Conservation (phyloP, 2,329 filamentous ascomycete species). For the Ophiostoma australiae region DNA sequence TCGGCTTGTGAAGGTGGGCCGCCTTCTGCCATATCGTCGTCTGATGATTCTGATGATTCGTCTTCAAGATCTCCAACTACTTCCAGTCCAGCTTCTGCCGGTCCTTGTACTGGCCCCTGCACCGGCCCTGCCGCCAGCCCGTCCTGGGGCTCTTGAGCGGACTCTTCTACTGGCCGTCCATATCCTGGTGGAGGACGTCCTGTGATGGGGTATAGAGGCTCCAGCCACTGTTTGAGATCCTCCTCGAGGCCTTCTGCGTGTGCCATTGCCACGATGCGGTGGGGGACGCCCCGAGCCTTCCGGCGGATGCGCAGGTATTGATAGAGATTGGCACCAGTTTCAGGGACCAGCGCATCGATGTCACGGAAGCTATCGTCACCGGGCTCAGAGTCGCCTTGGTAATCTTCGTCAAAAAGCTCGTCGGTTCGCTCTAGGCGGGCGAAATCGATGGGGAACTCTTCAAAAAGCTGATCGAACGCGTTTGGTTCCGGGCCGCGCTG, state of each 20-base stretch:
- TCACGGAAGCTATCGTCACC: not conserved
- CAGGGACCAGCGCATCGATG: not conserved
- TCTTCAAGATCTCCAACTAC: not conserved
- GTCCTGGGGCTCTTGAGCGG: not conserved
- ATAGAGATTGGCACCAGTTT: constrained; percentile 32
- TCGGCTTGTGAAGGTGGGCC: not conserved
- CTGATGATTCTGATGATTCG: not conserved
- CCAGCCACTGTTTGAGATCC: constrained; percentile 56
- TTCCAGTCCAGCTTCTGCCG: too few species aligned
- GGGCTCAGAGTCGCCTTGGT: not conserved
- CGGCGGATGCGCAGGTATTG: constrained; percentile 54
- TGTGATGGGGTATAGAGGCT: constrained; percentile 43
- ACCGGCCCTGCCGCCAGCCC: not conserved
- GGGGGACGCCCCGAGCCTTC: constrained; percentile 55
- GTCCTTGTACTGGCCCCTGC: not conserved
- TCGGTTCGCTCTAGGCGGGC: not conserved
- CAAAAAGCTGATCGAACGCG: constrained; percentile 44
- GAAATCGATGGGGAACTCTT: constrained; percentile 27
- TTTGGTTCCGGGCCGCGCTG: constrained; percentile 84
- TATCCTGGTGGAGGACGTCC: constrained; percentile 23
- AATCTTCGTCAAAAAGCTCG: not conserved
- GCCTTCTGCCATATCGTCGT: not conserved
- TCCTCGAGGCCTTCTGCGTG: constrained; percentile 55
- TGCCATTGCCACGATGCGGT: constrained; percentile 57
- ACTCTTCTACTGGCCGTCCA: not conserved